Evolutionary conservation across 1,139 yeast genomes (phyloP), one percentile per base, ranked within the genome.

Genomic region (Trichomonascaceae sp.): DNA sequence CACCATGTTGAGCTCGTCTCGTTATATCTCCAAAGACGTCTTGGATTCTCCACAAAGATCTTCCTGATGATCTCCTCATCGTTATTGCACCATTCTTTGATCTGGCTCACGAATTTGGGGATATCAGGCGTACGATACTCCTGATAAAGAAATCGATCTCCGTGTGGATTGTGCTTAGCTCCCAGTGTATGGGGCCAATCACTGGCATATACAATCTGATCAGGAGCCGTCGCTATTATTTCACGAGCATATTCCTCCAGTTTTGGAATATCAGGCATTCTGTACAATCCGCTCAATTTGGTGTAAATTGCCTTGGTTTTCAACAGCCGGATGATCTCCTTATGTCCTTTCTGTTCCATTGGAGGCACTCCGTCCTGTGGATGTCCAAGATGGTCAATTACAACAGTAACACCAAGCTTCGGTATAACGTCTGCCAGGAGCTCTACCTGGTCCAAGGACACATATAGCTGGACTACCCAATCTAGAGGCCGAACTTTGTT

Each of bases 171-270:
- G 43, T 30, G 45, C 17, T 20, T 20, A 15, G 54, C 51, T 9
- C 54, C 54, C 12, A 43, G 47, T 3, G 53, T 47, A 39, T 51
- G 53, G 12, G 53, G 53, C 53, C 53, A 50, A 45, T 50, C 53
- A 15, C 49, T 50, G 20, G 53, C 53, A 27, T 22, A 51, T 12
- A 51, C 53, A n/a, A 51, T 43, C 17, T 45, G 30, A 27, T 52
- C 54, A 15, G 54, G 52, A 36, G 51, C 46, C 8, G 52, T 32
- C 5, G 27, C 32, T 8, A 52, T n/a, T 20, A 52, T 10, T 39
- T 49, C 45, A 13, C 30, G 30, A 22, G 45, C 41, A 30, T 49
- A 49, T 8, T 49, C 32, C 17, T 52, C 49, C 9, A 52, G 12
- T 1, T 32, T 45, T 10, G 44, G 47, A 19, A 48, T 52, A 27